These are phyloP conservation scores for Steccherinum ochraceum DNA, from an alignment of 768 basidiomycete genomes.

Conservation along the genomic window DNA sequence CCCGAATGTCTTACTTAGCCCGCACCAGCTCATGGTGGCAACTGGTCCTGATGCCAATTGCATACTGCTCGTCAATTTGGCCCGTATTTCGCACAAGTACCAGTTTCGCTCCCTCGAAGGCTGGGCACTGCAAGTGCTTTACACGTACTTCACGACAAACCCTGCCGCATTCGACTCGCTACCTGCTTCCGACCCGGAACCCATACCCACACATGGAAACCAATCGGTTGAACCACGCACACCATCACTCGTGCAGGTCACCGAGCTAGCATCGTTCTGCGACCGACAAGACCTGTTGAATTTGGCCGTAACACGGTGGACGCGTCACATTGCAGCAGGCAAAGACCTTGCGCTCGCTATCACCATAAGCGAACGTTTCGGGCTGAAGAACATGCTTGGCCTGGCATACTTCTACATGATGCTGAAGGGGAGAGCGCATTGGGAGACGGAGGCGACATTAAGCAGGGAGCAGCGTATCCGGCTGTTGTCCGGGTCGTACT, in stretches of 20 bases:
- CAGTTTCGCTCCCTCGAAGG: conserved; percentile 37
- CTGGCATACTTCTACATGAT: conserved; percentile 48
- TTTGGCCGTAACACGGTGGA: conserved; percentile 38
- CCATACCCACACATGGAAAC: conserved; percentile 3
- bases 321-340: conserved; percentile 37
- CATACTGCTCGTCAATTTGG: conserved; percentile 39
- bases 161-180: conserved; percentile 22
- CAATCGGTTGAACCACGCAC: conserved; percentile 18
- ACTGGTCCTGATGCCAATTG: conserved; percentile 37
- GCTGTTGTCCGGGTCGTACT: conserved; percentile 47
- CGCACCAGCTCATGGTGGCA: conserved; percentile 38
- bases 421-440: conserved; percentile 41
- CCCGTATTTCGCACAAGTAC: conserved; percentile 44
- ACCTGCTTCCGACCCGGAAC: conserved; percentile 9
- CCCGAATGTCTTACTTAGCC: conserved; percentile 22
- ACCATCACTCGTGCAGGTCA: conserved; percentile 40
- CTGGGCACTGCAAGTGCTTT: conserved; percentile 39
- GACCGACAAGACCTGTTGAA: conserved; percentile 39
- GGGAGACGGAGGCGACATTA: conserved; percentile 41
- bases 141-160: conserved; percentile 27
- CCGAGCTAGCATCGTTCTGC: conserved; percentile 47
- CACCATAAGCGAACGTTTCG: conserved; percentile 40
- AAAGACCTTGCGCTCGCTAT: conserved; percentile 40
- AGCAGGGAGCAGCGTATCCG: conserved; percentile 44
- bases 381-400: conserved; percentile 39